Percentiles rank a stretch among this genome's conserved stretches.
Evolutionary conservation across 495 filamentous ascomycete species (phyloP).

Genomic region (Elasticomyces elasticus): DNA sequence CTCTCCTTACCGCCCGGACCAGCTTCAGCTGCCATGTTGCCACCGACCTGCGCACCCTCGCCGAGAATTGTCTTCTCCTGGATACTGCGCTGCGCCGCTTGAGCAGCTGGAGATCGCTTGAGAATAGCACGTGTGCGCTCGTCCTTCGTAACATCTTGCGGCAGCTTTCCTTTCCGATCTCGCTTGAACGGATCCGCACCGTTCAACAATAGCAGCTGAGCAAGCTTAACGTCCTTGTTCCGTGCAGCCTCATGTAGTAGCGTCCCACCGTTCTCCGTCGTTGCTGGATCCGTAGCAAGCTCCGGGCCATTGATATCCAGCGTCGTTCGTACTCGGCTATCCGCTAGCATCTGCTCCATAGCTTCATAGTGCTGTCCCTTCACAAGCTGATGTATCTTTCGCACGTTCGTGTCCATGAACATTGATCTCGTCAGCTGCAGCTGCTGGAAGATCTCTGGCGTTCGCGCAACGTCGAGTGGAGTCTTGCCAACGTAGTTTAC

Average conservation of each 20-base stretch:
- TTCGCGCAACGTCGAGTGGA: conserved; percentile 79
- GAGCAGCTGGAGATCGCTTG: conserved; percentile 89
- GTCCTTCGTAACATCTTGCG: conserved; percentile 95
- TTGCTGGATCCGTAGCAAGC: conserved; percentile 68
- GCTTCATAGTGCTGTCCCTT: conserved; percentile 60
- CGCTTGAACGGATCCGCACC: conserved; percentile 95
- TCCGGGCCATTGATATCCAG: conserved; percentile 87
- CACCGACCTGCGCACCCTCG: conserved; percentile 38
- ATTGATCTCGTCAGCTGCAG: conserved; percentile 83
- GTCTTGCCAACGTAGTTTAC: conserved; percentile 82
- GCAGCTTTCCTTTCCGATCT: conserved; percentile 88
- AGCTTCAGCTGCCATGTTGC: conserved; percentile 47
- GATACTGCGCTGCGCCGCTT: conserved; percentile 85
- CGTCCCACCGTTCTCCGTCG: conserved; percentile 69
- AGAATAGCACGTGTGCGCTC: conserved; percentile 76
- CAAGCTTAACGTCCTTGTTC: conserved; percentile 70
- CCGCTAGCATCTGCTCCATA: conserved; percentile 68
- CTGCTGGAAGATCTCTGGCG: conserved; percentile 88
- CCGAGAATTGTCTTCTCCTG: conserved; percentile 94
- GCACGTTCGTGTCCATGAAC: conserved; percentile 76
- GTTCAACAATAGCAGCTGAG: conserved; percentile 81
- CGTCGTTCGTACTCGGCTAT: conserved; percentile 70
- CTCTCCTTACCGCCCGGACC: conserved; percentile 59
- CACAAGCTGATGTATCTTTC: conserved; percentile 70
- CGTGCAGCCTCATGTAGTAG: conserved; percentile 89